phyloP scores from a whole-genome alignment of 805 yeast genomes.

The Starmerella tilneyi region DNA sequence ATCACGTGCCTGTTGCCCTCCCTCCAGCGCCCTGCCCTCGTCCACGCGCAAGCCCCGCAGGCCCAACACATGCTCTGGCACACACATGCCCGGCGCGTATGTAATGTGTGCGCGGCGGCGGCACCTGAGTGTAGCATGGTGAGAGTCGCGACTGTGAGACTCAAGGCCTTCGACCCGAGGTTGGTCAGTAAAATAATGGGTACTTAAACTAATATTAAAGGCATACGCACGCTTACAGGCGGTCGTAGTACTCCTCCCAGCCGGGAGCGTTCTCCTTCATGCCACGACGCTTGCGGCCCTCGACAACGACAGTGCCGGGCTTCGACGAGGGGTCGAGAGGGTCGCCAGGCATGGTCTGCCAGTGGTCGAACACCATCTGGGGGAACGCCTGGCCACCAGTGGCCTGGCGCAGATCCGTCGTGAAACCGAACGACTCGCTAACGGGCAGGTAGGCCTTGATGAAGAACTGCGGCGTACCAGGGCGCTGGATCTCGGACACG shows the following conservation, averaged over 20 bases:
- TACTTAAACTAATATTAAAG: conserved; percentile 2
- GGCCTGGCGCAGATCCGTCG: conserved; percentile 98
- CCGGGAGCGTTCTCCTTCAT: conserved; percentile 96
- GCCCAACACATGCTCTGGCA: too few relatives aligned
- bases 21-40: too few relatives aligned
- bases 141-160: too few relatives aligned
- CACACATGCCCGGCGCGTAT: too few relatives aligned
- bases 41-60: too few relatives aligned
- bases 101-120: too few relatives aligned
- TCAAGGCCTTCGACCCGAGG: too few relatives aligned
- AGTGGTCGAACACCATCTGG: conserved; percentile 99
- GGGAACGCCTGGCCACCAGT: conserved; percentile 99
- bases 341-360: conserved; percentile 86
- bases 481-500: conserved; percentile 98
- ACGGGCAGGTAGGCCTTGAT: conserved; percentile 99
- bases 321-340: conserved; percentile 76
- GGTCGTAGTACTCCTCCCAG: conserved; percentile 91
- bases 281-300: conserved; percentile 91
- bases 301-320: conserved; percentile 55
- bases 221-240: conserved; percentile 31
- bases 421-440: conserved; percentile 99
- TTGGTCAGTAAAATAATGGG: neutral
- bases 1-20: too few relatives aligned
- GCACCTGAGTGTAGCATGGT: too few relatives aligned
- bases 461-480: conserved; percentile 99